Conservation (phyloP, 2,329 filamentous ascomycete genomes). For the Colletotrichum gigasporum region DNA sequence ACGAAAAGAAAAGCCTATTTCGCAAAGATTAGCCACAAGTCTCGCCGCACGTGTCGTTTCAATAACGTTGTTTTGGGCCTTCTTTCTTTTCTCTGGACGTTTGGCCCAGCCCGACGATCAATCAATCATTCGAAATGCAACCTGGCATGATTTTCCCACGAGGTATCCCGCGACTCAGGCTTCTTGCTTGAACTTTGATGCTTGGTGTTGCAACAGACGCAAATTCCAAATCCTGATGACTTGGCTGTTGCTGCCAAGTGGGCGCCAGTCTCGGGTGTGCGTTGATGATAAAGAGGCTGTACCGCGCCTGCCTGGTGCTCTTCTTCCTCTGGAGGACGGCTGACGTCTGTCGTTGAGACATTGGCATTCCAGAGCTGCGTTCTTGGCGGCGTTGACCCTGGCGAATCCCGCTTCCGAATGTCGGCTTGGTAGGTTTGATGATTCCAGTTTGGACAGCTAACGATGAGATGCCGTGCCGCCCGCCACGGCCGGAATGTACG, state of each 20-base stretch:
- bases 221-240: neutral
- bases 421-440: neutral
- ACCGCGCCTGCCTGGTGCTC: neutral
- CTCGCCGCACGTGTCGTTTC: neutral
- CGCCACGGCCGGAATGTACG: neutral
- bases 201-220: neutral
- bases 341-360: neutral
- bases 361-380: neutral
- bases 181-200: neutral
- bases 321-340: neutral
- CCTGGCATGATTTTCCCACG: no score
- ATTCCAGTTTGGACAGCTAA: neutral
- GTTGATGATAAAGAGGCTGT: conserved; percentile 6
- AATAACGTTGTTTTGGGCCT: neutral
- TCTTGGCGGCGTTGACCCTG: neutral
- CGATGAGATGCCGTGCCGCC: neutral
- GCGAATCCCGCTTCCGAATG: neutral
- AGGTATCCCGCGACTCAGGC: neutral
- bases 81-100: neutral
- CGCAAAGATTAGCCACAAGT: no score
- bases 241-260: neutral
- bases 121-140: neutral
- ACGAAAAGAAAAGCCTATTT: no score
- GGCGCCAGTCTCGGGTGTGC: neutral
- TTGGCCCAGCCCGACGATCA: conserved; percentile 4